These are phyloP conservation scores for Nadsonia commutata DNA, from an alignment of 1,139 yeast genomes.

Conservation along the genomic window DNA sequence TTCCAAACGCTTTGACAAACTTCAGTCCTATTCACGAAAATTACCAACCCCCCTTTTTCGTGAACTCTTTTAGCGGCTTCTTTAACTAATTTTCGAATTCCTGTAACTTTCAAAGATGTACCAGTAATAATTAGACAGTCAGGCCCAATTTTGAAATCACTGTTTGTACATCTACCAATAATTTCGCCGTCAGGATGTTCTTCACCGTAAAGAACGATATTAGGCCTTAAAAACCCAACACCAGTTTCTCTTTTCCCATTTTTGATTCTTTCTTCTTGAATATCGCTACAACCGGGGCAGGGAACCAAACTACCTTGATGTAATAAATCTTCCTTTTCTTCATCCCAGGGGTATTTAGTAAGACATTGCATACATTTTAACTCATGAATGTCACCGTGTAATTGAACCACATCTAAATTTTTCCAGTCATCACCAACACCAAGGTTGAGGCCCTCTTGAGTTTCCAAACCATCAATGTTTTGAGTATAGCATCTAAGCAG, in stretches of 20 bases:
- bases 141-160: constrained; percentile 41
- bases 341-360: constrained; percentile 45
- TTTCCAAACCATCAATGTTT: constrained; percentile 58
- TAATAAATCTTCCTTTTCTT: constrained; percentile 31
- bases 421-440: constrained; percentile 13
- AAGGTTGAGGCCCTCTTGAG: constrained; percentile 20
- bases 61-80: constrained; percentile 44
- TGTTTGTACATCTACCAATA: constrained; percentile 42
- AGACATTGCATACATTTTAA: constrained; percentile 63
- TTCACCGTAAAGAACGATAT: constrained; percentile 66
- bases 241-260: constrained; percentile 49
- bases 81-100: constrained; percentile 53
- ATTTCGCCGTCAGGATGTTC: constrained; percentile 60
- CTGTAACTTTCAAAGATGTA: constrained; percentile 60
- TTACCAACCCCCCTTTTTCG: constrained; percentile 41
- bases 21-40: constrained; percentile 43
- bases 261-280: constrained; percentile 37
- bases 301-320: constrained; percentile 46
- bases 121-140: constrained; percentile 60
- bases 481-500: constrained; percentile 75
- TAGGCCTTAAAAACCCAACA: constrained; percentile 57
- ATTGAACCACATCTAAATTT: constrained; percentile 57
- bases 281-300: constrained; percentile 43
- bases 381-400: constrained; percentile 78
- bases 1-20: constrained; percentile 32